phyloP scores from a whole-genome alignment of 2,329 filamentous ascomycete species.

The Escovopsis sp. region DNA sequence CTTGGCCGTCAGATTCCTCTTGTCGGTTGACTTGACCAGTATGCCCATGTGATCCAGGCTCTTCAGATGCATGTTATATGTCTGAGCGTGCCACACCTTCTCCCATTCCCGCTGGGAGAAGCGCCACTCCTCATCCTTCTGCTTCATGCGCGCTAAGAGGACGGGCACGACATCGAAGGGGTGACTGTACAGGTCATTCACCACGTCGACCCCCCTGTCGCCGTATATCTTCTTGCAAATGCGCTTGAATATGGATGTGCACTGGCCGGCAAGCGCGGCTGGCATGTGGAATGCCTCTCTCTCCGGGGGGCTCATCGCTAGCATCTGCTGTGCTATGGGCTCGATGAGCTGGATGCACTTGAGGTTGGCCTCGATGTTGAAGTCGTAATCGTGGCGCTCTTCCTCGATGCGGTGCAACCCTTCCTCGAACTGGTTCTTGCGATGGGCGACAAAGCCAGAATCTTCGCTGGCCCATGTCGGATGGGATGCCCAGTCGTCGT shows the following conservation, averaged over 20 bases:
- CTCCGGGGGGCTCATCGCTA: conserved; percentile 61
- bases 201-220: conserved; percentile 70
- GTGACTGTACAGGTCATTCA: conserved; percentile 69
- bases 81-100: conserved; percentile 95
- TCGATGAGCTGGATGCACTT: conserved; percentile 94
- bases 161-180: conserved; percentile 83
- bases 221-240: conserved; percentile 97
- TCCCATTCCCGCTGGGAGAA: conserved; percentile 96
- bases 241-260: conserved; percentile 90
- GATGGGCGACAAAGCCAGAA: conserved; percentile 90
- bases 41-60: conserved; percentile 95
- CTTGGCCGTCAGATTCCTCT: conserved; percentile 81
- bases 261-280: conserved; percentile 74
- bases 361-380: conserved; percentile 88
- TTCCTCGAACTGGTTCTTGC: conserved; percentile 93
- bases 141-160: conserved; percentile 75
- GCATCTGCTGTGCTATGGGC: conserved; percentile 80
- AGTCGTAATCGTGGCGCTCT: conserved; percentile 96
- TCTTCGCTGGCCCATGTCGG: conserved; percentile 98
- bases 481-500: conserved; percentile 97
- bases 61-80: conserved; percentile 86
- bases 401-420: conserved; percentile 92
- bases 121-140: conserved; percentile 96
- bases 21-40: conserved; percentile 74
- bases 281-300: conserved; percentile 64